Percentiles rank a stretch among this genome's conserved stretches.
Evolutionary conservation across 441 rosid genomes (phyloP).

Genomic region (Caryocar brasiliense): DNA sequence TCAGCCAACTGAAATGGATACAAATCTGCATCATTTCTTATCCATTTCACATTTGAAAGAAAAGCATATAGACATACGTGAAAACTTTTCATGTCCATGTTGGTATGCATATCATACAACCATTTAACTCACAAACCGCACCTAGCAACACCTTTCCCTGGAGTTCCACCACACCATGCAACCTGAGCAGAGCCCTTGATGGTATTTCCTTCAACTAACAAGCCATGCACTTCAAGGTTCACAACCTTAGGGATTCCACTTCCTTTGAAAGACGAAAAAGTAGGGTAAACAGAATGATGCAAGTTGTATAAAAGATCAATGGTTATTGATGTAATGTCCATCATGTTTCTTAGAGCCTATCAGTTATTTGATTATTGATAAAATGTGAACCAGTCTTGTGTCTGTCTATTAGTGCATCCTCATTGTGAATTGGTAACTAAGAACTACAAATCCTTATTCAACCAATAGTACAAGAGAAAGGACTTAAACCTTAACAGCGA

Average conservation of each 20-base stretch:
- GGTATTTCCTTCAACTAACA: constrained; percentile 73
- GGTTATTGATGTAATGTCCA: background rate
- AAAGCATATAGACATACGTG: background rate
- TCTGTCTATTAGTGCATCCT: no score
- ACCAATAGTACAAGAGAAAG: no score
- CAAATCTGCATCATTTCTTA: background rate
- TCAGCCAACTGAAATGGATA: constrained; percentile 58
- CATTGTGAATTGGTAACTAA: background rate
- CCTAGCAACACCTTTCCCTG: constrained; percentile 93
- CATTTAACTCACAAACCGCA: constrained; percentile 13
- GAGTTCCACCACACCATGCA: constrained; percentile 99
- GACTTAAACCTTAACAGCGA: background rate
- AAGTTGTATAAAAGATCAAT: background rate
- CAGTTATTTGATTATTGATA: no score
- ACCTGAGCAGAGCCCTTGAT: constrained; percentile 66
- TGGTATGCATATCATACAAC: background rate
- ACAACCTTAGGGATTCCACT: constrained; percentile 90
- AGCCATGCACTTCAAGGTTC: constrained; percentile 80
- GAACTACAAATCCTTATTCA: background rate
- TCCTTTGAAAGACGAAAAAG: constrained; percentile 37
- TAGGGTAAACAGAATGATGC: constrained; percentile 5
- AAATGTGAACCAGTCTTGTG: no score
- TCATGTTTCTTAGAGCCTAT: background rate
- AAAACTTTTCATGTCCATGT: background rate
- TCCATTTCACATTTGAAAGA: background rate